Base-by-base conservation (phyloP, 2,329 filamentous ascomycete species). In the Piedraia hortae region DNA sequence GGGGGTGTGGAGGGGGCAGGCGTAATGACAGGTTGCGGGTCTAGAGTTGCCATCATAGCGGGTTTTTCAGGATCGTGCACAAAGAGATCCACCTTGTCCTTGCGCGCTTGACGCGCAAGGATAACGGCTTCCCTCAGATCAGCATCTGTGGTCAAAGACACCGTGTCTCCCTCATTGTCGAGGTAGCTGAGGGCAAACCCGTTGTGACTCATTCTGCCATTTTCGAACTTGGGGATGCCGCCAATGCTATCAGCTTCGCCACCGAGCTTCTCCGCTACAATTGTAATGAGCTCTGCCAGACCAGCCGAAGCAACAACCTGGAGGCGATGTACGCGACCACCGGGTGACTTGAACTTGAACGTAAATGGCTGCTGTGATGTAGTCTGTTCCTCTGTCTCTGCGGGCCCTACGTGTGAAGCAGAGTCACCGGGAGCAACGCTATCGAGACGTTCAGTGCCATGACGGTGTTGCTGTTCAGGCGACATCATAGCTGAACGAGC, bases 311-410 rank as follows among this genome's bases (percentile, higher is more conserved):
- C 70, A 24, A 66, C 55, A 13, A 91, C 68, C 39, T 93, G 85
- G 22, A 97, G 52, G 24, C 85, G 67, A 47, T 97, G 85, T 10
- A 93, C 80, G 23, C 85, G 74, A 20, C 82, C 85, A 34, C 75
- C 80, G 1, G 85, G 85, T 2, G 85, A 78, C 54, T 93, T 93
- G 61, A 97, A 97, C 47, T 97, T 97, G 65, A 97, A 97, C 3
- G 82, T 65, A 48, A 93, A 97, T 0, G 82, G 75, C 12, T 65
- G 46, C 5, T 56, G 51, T 10, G 71, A 78, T 7, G 16, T 17
- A n/a, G n/a, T n/a, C 24, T 62, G 67, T 10, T 66, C 53, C 7
- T 74, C 77, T 2, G 72, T 77, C 20, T 82, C 74, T 8, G 30
- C 32, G 16, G 64, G 57, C 23, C 82, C 85, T 28, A 74, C 64